Evolutionary conservation across 148 eudicot species (phyloP).

Genomic region (Talinum fruticosum): DNA sequence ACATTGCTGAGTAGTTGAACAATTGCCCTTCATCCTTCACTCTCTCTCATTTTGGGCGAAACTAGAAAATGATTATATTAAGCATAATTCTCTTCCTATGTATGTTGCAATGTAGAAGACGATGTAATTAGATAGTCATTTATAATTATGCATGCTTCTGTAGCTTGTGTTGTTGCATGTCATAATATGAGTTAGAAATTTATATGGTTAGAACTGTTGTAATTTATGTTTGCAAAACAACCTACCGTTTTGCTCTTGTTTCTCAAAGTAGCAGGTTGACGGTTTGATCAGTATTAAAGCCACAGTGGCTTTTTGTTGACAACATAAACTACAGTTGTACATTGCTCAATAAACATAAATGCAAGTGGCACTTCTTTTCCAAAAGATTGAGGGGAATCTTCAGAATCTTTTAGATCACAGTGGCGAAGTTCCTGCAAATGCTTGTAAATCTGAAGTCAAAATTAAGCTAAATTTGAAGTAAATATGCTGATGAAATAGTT

Average conservation of each 20-base stretch:
- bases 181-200: background rate
- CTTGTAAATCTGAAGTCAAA: background rate
- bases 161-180: background rate
- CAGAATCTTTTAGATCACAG: no score
- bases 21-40: background rate
- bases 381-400: background rate
- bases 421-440: no score
- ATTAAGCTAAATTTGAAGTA: background rate
- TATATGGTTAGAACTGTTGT: background rate
- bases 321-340: background rate
- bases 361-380: background rate
- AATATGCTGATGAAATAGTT: no score
- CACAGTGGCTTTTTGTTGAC: background rate
- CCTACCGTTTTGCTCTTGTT: no score
- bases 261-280: no score
- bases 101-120: background rate
- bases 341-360: background rate
- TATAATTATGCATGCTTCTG: background rate
- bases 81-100: background rate
- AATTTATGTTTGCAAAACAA: no score
- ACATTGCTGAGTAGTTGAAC: background rate
- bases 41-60: background rate
- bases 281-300: no score
- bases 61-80: background rate
- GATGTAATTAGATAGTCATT: background rate